Evolutionary conservation across 768 basidiomycete genomes (phyloP).

Genomic region (Hericium coralloides): DNA sequence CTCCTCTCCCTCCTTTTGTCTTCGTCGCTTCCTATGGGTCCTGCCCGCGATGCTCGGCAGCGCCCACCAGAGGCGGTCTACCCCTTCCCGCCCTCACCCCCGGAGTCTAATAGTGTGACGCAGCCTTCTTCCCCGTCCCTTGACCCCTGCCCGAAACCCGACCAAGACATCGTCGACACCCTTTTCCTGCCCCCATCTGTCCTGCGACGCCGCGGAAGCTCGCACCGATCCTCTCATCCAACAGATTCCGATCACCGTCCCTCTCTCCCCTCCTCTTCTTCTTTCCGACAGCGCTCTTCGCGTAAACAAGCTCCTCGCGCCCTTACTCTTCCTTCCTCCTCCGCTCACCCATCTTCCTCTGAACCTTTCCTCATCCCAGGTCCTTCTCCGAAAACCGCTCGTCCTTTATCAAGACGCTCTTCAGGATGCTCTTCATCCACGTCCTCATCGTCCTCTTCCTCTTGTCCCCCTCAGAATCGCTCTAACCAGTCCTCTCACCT

Average conservation of each 20-base stretch:
- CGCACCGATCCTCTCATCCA: not conserved
- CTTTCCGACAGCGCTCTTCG: constrained; percentile 6
- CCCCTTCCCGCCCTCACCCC: constrained; percentile 1
- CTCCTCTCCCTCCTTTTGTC: not conserved
- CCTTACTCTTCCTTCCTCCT: constrained; percentile 1
- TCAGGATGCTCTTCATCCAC: constrained; percentile 16
- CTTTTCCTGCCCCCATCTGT: not conserved
- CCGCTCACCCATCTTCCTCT: not conserved
- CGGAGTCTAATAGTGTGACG: constrained; percentile 8
- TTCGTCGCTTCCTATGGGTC: not conserved
- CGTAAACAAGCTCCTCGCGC: constrained; percentile 9
- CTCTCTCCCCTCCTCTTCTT: constrained; percentile 1
- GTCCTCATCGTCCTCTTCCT: constrained; percentile 22
- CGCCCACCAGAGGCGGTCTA: not conserved
- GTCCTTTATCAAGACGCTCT: constrained; percentile 13
- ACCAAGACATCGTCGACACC: not conserved
- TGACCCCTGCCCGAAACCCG: not conserved
- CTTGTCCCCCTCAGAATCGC: constrained; percentile 25
- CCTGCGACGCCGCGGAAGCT: constrained; percentile 2
- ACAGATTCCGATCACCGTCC: constrained; percentile 1
- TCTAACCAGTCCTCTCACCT: constrained; percentile 22
- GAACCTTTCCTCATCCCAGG: constrained; percentile 3
- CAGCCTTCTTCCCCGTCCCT: constrained; percentile 5
- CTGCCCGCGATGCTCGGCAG: not conserved
- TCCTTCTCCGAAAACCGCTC: constrained; percentile 8